These are phyloP conservation scores for Phaeomoniella chlamydospora DNA, from an alignment of 2,329 filamentous ascomycete genomes.

Conservation along the genomic window DNA sequence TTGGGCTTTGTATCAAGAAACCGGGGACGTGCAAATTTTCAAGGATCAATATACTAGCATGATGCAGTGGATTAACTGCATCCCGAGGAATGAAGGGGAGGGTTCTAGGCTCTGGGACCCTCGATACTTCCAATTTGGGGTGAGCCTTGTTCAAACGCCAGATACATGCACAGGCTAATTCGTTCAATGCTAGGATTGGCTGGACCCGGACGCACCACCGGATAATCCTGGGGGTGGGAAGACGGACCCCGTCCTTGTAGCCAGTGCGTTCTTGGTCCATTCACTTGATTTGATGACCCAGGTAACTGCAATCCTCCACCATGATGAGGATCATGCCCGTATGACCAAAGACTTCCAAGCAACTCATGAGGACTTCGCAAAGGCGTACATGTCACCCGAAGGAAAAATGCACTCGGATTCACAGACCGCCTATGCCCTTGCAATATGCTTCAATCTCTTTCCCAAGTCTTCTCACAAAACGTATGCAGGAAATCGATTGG, in stretches of 20 bases:
- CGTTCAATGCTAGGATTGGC: conserved; percentile 27
- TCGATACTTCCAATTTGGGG: too few species aligned
- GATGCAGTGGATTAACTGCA: conserved; percentile 20
- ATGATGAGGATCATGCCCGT: conserved; percentile 8
- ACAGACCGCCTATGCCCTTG: conserved; percentile 16
- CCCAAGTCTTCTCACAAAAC: conserved; percentile 5
- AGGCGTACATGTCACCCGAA: conserved; percentile 16
- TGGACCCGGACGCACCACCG: conserved; percentile 23
- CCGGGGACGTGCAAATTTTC: conserved; percentile 20
- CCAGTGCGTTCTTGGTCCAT: conserved; percentile 23
- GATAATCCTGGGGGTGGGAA: conserved; percentile 17
- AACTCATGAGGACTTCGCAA: conserved; percentile 15
- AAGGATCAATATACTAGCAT: conserved; percentile 20
- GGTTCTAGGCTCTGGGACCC: too few species aligned
- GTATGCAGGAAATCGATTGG: conserved; percentile 10
- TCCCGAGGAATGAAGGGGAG: too few species aligned
- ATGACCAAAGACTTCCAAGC: conserved; percentile 10
- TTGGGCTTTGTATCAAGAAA: conserved; percentile 18
- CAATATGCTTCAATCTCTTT: conserved; percentile 14
- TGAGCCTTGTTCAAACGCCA: too few species aligned
- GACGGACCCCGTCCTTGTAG: conserved; percentile 20
- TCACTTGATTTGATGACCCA: conserved; percentile 16
- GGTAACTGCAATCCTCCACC: conserved; percentile 13
- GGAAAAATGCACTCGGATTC: conserved; percentile 17
- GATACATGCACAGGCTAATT: conserved; percentile 18